Evolutionary conservation across 2,329 filamentous ascomycete species (phyloP).

Genomic region (Blumeria hordei): DNA sequence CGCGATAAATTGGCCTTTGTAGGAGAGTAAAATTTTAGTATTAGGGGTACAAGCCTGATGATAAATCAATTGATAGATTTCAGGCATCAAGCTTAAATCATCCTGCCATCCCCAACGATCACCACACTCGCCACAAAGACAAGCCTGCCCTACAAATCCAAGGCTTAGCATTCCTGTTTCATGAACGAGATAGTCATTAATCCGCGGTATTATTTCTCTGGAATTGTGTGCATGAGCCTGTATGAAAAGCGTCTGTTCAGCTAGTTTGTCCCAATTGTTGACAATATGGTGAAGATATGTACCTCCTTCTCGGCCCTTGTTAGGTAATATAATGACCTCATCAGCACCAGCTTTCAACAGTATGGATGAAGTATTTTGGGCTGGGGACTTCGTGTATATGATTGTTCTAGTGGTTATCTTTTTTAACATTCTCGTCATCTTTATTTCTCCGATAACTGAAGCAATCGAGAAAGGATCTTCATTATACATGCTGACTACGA

Average conservation of each 20-base stretch:
- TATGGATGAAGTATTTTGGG: too few species aligned
- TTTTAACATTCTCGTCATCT: too few species aligned
- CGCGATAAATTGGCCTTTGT: conserved; percentile 24
- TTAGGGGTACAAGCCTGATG: conserved; percentile 7
- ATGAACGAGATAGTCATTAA: too few species aligned
- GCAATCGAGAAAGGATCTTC: too few species aligned
- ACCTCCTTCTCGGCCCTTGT: conserved; percentile 22
- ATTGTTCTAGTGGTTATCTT: too few species aligned
- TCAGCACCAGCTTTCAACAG: too few species aligned
- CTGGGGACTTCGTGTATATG: too few species aligned
- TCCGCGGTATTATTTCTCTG: too few species aligned
- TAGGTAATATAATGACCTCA: conserved; percentile 6
- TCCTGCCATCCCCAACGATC: conserved; percentile 20
- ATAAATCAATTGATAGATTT: conserved; percentile 12
- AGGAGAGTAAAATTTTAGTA: conserved; percentile 18
- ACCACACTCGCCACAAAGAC: conserved; percentile 17
- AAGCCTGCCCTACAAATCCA: conserved; percentile 16
- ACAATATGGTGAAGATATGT: conserved; percentile 24
- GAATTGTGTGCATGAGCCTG: too few species aligned
- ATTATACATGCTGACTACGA: too few species aligned
- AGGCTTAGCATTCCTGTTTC: conserved; percentile 18
- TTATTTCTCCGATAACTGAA: too few species aligned
- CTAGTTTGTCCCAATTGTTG: conserved; percentile 19
- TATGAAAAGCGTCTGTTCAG: conserved; percentile 13
- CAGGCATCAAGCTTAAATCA: conserved; percentile 4